Percentiles rank a stretch among this genome's conserved stretches.
Conservation (phyloP, 192 early-diverging fungal species). For the Pilobolus umbonatus region DNA sequence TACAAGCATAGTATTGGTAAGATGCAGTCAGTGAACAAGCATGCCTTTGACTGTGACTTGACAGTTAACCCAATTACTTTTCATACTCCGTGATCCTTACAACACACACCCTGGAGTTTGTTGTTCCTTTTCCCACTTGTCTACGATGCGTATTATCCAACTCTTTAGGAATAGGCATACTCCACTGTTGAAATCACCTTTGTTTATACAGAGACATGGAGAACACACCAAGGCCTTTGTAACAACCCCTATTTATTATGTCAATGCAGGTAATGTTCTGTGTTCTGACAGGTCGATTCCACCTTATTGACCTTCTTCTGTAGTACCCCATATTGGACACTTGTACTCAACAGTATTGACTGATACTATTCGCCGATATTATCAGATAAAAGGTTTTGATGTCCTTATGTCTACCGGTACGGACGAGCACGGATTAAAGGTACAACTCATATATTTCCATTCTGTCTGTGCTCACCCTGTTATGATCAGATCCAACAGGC, state of each 20-base stretch:
- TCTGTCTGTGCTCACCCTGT: not conserved
- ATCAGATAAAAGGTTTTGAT: slow-evolving; percentile 60
- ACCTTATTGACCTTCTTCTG: slow-evolving; percentile 16
- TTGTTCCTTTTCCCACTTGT: no score
- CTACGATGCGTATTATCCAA: no score
- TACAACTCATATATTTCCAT: slow-evolving; percentile 7
- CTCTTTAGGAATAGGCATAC: no score
- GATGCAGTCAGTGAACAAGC: no score
- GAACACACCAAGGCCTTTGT: slow-evolving; percentile 52
- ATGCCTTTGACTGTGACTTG: no score
- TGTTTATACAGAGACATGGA: no score
- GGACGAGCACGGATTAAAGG: slow-evolving; percentile 96
- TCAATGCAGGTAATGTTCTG: slow-evolving; percentile 60
- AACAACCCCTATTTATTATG: slow-evolving; percentile 90
- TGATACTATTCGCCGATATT: slow-evolving; percentile 75
- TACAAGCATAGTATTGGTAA: no score
- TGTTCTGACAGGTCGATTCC: not conserved
- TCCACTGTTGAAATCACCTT: no score
- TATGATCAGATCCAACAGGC: slow-evolving; percentile 81
- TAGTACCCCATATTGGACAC: slow-evolving; percentile 92
- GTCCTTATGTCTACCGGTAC: slow-evolving; percentile 72
- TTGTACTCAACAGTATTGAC: slow-evolving; percentile 84
- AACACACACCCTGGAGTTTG: no score
- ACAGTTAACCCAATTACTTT: no score
- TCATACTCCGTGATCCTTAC: no score